Conservation (phyloP, 192 early-diverging fungal genomes). For the Backusella tuberculispora region DNA sequence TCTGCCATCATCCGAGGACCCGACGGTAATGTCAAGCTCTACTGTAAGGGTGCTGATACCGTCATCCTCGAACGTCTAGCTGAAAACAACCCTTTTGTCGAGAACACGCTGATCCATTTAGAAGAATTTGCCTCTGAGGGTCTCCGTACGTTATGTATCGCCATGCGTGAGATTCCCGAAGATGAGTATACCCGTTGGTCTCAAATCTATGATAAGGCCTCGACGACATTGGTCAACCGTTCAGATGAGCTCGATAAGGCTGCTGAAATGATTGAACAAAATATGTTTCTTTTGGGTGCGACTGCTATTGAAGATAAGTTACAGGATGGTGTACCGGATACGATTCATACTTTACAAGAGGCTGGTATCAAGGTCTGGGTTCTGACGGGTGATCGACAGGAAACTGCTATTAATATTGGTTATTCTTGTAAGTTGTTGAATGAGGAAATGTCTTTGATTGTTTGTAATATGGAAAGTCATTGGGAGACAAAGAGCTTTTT, state of each 20-base stretch:
- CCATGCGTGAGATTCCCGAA: conserved; percentile 89
- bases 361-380: conserved; percentile 99
- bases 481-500: conserved; percentile 93
- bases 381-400: conserved; percentile 95
- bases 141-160: conserved; percentile 94
- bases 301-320: conserved; percentile 99
- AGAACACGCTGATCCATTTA: conserved; percentile 73
- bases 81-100: conserved; percentile 74
- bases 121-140: conserved; percentile 98
- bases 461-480: conserved; percentile 92
- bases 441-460: conserved; percentile 94
- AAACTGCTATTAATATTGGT: conserved; percentile 99
- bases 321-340: conserved; percentile 97
- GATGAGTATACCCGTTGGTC: conserved; percentile 88
- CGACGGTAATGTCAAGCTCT: conserved; percentile 85
- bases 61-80: conserved; percentile 93
- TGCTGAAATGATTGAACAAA: conserved; percentile 94
- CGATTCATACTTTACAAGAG: conserved; percentile 93
- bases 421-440: conserved; percentile 95
- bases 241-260: conserved; percentile 86
- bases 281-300: conserved; percentile 90
- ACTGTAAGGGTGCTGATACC: conserved; percentile 98
- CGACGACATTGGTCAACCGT: conserved; percentile 92
- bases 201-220: conserved; percentile 81
- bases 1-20: conserved; percentile 81